Evolutionary conservation across 1,284 basidiomycete species (phyloP).

Genomic region (Heterobasidion occidentale): DNA sequence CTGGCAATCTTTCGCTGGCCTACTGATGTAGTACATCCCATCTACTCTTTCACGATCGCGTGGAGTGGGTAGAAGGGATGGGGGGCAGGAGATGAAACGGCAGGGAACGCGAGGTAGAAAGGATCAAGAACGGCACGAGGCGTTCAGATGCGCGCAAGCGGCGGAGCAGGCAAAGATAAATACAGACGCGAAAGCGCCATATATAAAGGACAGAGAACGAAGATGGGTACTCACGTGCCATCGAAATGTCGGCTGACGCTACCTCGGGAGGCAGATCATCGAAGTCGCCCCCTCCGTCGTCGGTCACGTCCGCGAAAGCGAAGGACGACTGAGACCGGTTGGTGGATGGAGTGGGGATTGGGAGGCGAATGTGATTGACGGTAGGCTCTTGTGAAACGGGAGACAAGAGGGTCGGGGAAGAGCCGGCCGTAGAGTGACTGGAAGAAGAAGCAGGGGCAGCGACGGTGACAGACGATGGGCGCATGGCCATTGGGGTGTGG

Average conservation of each 20-base stretch:
- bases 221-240: constrained; percentile 43
- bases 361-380: constrained; percentile 29
- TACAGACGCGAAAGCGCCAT: background rate
- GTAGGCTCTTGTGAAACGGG: constrained; percentile 13
- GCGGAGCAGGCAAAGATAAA: background rate
- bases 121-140: background rate
- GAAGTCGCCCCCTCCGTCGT: constrained; percentile 14
- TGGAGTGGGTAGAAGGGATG: too few species aligned
- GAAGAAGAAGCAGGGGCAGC: background rate
- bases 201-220: constrained; percentile 4
- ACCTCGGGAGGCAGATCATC: constrained; percentile 37
- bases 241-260: constrained; percentile 47
- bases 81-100: background rate
- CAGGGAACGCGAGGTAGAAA: background rate
- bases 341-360: constrained; percentile 33
- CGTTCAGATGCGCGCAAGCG: background rate
- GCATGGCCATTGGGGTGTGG: background rate
- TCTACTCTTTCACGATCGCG: too few species aligned
- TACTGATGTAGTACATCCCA: too few species aligned
- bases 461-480: background rate
- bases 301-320: constrained; percentile 28
- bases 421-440: background rate
- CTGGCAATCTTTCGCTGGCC: background rate
- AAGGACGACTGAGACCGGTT: constrained; percentile 36
- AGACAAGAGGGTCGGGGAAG: constrained; percentile 2